These are phyloP conservation scores for Irpex sp. DNA, from an alignment of 1,284 basidiomycete species.

Conservation along the genomic window DNA sequence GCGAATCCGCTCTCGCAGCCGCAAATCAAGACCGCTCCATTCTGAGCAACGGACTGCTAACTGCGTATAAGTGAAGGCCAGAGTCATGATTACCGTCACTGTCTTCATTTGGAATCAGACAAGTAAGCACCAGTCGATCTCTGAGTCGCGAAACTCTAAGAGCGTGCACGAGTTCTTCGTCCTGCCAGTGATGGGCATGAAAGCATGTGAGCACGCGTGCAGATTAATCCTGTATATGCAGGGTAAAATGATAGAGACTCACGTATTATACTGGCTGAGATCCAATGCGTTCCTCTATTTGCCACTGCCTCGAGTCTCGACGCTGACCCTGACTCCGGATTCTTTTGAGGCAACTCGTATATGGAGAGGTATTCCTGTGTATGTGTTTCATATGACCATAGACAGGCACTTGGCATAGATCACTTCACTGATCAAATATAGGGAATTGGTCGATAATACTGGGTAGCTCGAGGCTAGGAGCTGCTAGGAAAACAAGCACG, in stretches of 20 bases:
- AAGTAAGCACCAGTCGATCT: constrained; percentile 66
- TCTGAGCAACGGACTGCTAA: constrained; percentile 67
- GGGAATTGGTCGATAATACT: constrained; percentile 67
- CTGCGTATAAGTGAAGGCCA: constrained; percentile 43
- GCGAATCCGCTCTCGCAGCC: constrained; percentile 54
- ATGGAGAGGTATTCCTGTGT: constrained; percentile 24
- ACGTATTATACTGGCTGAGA: constrained; percentile 76
- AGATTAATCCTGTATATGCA: background rate
- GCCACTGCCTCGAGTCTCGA: constrained; percentile 45
- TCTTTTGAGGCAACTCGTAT: constrained; percentile 27
- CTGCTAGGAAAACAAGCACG: constrained; percentile 42
- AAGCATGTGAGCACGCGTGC: background rate
- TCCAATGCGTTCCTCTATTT: constrained; percentile 70
- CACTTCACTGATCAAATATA: constrained; percentile 70
- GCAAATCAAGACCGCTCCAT: constrained; percentile 59
- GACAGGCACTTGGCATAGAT: constrained; percentile 55
- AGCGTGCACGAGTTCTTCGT: constrained; percentile 73
- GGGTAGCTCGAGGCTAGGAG: constrained; percentile 49
- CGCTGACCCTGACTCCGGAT: constrained; percentile 69
- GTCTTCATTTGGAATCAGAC: constrained; percentile 54
- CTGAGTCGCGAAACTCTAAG: constrained; percentile 66
- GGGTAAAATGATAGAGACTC: constrained; percentile 24
- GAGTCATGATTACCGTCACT: constrained; percentile 16
- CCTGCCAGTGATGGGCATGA: constrained; percentile 32
- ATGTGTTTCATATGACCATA: constrained; percentile 55